Evolutionary conservation across 106 monocot genomes (phyloP).

Genomic region (Dioscorea dumetorum): DNA sequence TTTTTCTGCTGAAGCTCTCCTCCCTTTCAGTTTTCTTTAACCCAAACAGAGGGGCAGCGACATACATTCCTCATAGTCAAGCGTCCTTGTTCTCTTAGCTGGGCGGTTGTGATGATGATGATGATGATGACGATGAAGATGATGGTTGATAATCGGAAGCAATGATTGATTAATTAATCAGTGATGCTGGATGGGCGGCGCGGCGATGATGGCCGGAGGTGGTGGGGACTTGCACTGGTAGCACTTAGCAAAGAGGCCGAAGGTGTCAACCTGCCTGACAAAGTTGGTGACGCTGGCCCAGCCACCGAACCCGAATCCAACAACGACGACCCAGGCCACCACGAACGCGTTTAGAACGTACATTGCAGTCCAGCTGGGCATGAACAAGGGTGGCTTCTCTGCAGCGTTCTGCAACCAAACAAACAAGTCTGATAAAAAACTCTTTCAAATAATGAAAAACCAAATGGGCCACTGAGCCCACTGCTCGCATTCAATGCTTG

Average conservation of each 20-base stretch:
- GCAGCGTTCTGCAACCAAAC: conserved; percentile 58
- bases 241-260: conserved; percentile 67
- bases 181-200: conserved; percentile 1
- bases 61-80: too few species aligned
- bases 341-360: conserved; percentile 64
- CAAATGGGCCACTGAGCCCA: too few species aligned
- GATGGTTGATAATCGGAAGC: too few species aligned
- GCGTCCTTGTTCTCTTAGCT: too few species aligned
- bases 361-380: conserved; percentile 78
- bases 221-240: conserved; percentile 45
- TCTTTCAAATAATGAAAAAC: background rate
- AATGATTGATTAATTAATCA: background rate
- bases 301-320: conserved; percentile 79
- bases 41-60: background rate
- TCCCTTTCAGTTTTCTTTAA: background rate
- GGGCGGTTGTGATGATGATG: too few species aligned
- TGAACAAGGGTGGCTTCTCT: conserved; percentile 79
- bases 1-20: background rate
- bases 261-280: conserved; percentile 52
- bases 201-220: background rate
- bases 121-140: too few species aligned
- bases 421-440: background rate
- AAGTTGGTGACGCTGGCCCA: conserved; percentile 73
- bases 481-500: too few species aligned
- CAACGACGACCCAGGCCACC: conserved; percentile 75